Base-by-base conservation (phyloP, 768 basidiomycete genomes). In the Mycena capillaripes region DNA sequence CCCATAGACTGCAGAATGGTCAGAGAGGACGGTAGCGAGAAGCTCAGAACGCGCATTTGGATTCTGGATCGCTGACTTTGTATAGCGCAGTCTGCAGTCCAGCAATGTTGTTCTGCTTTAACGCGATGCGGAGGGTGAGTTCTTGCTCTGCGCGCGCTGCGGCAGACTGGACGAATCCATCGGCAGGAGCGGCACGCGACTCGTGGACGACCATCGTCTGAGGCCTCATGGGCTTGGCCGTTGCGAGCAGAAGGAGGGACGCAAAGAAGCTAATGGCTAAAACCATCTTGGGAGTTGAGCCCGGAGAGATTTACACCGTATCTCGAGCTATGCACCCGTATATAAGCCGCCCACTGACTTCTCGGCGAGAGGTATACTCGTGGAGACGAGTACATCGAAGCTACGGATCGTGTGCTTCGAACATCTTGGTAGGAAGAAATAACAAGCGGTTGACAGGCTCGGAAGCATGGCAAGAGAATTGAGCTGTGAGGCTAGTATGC, bases 91-190 rank as follows among this genome's bases (percentile, higher is more conserved):
- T 30, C 55, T 70, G 30, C 21, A 70, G 55, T 21, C 62, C 69
- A 9, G 61, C 61, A 42, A 70, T 63, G 69, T 70, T 40, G 27
- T 46, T 70, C 9, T 25, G 55, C 27, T 57, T 63, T 8, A 70
- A 14, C 3, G 55, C 69, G 27, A 70, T 70, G 44, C 69, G 61
- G 53, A 70, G 69, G 16, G 62, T 57, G 19, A 70, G 69, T 5
- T 58, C 69, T 16, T 57, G 9, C 17, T 55, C 30, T 1, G 46
- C 52, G 12, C 61, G 62, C 0, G 61, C 69, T 2, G 12, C 32
- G 16, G 42, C 55, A 10, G 62, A 48, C n/a, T 70, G 3, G 55
- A 70, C 46, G 55, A 70, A 70, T 19, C 69, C 69, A 0, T 17
- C 3, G 14, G 69, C 40, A 5, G 61, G 53, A 1, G 10, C 62